A percentile compares a stretch with the other conserved stretches of the same genome.
These are phyloP conservation scores for Chlamydomonas sp. DNA, from an alignment of 139 green algal genomes.

Conservation along the genomic window DNA sequence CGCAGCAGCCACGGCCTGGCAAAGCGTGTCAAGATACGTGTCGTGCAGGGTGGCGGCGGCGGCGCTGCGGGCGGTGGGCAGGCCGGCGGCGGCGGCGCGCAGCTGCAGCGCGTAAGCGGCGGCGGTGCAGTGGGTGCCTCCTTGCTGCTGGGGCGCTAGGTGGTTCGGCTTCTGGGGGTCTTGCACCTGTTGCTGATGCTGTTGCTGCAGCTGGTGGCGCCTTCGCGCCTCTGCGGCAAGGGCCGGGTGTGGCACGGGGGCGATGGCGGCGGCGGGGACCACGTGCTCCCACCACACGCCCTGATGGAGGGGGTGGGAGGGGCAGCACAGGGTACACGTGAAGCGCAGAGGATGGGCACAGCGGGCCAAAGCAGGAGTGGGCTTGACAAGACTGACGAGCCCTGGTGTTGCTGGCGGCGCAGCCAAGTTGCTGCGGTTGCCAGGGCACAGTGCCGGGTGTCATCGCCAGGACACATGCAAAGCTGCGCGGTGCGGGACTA, in stretches of 20 bases:
- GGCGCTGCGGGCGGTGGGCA: conserved; percentile 21
- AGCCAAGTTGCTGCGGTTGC: no score
- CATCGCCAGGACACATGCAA: not conserved
- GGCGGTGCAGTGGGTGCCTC: not conserved
- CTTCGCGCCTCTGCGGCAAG: not conserved
- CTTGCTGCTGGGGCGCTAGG: not conserved
- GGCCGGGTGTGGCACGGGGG: not conserved
- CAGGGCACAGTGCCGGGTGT: no score
- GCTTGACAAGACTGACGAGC: no score
- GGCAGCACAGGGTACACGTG: not conserved
- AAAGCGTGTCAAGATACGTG: not conserved
- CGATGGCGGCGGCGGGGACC: not conserved
- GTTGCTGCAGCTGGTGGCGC: not conserved
- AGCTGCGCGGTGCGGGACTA: not conserved
- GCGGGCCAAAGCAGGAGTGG: no score
- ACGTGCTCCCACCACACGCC: conserved; percentile 37
- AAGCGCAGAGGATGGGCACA: no score
- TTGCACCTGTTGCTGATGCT: not conserved
- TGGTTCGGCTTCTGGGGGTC: not conserved
- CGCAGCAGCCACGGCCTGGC: not conserved
- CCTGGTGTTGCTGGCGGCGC: no score
- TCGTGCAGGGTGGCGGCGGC: conserved; percentile 5
- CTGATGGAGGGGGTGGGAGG: not conserved
- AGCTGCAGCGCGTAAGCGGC: not conserved
- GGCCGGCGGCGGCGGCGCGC: not conserved